These are phyloP conservation scores for Clitopilus hobsonii DNA, from an alignment of 768 basidiomycete species.

Conservation along the genomic window DNA sequence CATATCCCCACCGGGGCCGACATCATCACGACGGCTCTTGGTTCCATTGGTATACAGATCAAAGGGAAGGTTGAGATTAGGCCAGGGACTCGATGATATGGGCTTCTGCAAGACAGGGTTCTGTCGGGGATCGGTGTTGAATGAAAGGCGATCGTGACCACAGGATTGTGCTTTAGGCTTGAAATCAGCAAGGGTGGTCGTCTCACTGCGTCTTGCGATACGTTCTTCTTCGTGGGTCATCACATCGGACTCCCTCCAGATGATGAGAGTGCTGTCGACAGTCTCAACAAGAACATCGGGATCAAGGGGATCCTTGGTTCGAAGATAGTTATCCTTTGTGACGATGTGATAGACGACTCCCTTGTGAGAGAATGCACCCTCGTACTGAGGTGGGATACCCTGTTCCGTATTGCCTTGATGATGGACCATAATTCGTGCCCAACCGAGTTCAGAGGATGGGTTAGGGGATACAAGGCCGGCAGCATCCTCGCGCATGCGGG, in stretches of 20 bases:
- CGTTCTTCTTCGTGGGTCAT: constrained; percentile 49
- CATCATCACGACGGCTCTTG: constrained; percentile 48
- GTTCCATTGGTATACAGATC: constrained; percentile 28
- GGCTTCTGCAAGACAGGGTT: constrained; percentile 46
- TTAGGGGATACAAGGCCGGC: constrained; percentile 45
- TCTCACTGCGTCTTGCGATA: constrained; percentile 20
- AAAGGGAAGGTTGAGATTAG: constrained; percentile 41
- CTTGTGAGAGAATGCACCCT: constrained; percentile 69
- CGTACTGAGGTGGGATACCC: constrained; percentile 54
- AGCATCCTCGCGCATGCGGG: constrained; percentile 59
- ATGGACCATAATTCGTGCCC: constrained; percentile 76
- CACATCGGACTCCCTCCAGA: constrained; percentile 73
- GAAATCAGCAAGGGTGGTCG: constrained; percentile 15
- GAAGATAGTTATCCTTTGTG: constrained; percentile 66
- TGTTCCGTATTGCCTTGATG: constrained; percentile 46
- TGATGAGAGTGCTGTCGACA: constrained; percentile 52
- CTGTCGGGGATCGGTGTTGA: constrained; percentile 54
- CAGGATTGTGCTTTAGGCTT: constrained; percentile 40
- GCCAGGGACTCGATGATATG: constrained; percentile 24
- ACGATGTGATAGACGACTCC: constrained; percentile 69
- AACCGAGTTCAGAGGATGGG: constrained; percentile 54
- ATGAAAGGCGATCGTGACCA: constrained; percentile 64
- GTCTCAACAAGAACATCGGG: constrained; percentile 36
- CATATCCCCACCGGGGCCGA: constrained; percentile 47
- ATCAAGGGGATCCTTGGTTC: constrained; percentile 54